Evolutionary conservation across 495 filamentous ascomycete genomes (phyloP), one percentile per base, ranked within the genome.

Genomic region (Annulohypoxylon moriforme): DNA sequence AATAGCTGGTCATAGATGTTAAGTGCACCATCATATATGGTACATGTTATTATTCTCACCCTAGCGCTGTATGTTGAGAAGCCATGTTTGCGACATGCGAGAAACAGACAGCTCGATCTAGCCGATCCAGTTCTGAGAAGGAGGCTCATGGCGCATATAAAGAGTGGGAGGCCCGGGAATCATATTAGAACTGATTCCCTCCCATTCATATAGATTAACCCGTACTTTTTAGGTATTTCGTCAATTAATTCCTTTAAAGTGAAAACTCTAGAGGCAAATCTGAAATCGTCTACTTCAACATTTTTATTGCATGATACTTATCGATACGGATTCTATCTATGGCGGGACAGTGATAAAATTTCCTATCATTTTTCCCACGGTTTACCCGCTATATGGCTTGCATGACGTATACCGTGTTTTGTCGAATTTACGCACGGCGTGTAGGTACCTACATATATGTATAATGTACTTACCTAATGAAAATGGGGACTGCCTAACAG

Each of bases 61-160:
- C 27, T 42, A 2, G 4, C 24, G 3, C 40, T 9, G 8, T 53
- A 56, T 3, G 75, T 75, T 40, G 64, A 64, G 18, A 76, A 76
- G 36, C 62, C 68, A 68, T 72, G 55, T 20, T 40, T 67, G 42
- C 59, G 58, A 49, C 49, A 56, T 53, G 58, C 22, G 25, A 56
- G 57, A 62, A 36, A 18, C 64, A 62, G 49, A 38, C 25, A 67
- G 73, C 71, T 67, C 42, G 68, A 60, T 46, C 52, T 78, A 72
- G 71, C 68, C 60, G 67, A 56, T 64, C 49, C 34, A 64, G 56
- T 56, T 64, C 68, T 71, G 59, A 68, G 49, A 64, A 71, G 34
- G 65, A 64, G 31, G 60, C 71, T 71, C 76, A 78, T 78, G 65
- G 63, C 63, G 65, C 70, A 68, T 52, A 47, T 33, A 58, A 60